Conservation (phyloP, 495 filamentous ascomycete genomes). For the Viridothelium virens region DNA sequence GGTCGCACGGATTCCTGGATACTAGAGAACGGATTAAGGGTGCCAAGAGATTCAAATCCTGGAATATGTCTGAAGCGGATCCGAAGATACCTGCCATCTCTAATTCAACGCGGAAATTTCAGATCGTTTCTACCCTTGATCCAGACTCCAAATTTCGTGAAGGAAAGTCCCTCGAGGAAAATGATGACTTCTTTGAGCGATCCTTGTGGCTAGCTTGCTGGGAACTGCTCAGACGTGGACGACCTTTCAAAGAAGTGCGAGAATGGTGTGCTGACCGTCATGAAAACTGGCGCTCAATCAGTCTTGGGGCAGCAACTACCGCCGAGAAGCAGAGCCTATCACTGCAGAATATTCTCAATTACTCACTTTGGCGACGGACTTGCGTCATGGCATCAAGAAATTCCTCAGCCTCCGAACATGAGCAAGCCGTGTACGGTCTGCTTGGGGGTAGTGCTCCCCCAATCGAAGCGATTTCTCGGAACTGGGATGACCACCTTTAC, state of each 20-base stretch:
- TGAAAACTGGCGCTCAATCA: conserved; percentile 77
- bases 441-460: conserved; percentile 73
- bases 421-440: conserved; percentile 82
- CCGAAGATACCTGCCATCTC: conserved; percentile 3
- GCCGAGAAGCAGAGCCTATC: conserved; percentile 19
- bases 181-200: conserved; percentile 78
- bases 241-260: conserved; percentile 58
- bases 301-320: conserved; percentile 44
- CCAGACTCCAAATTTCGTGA: conserved; percentile 83
- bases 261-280: conserved; percentile 73
- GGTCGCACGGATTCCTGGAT: conserved; percentile 83
- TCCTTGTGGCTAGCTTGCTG: conserved; percentile 83
- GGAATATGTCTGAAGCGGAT: conserved; percentile 50
- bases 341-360: conserved; percentile 34
- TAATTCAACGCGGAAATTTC: conserved; percentile 46
- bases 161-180: conserved; percentile 57
- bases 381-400: conserved; percentile 68
- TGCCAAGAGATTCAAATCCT: conserved; percentile 65
- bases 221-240: conserved; percentile 78
- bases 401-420: conserved; percentile 61
- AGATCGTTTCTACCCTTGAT: conserved; percentile 74
- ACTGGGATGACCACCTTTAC: conserved; percentile 89
- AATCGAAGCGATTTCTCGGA: conserved; percentile 65
- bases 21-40: conserved; percentile 84
- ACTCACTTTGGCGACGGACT: conserved; percentile 69